phyloP scores from a whole-genome alignment of 2,329 filamentous ascomycete genomes.

The Pseudocercospora fijiensis region DNA sequence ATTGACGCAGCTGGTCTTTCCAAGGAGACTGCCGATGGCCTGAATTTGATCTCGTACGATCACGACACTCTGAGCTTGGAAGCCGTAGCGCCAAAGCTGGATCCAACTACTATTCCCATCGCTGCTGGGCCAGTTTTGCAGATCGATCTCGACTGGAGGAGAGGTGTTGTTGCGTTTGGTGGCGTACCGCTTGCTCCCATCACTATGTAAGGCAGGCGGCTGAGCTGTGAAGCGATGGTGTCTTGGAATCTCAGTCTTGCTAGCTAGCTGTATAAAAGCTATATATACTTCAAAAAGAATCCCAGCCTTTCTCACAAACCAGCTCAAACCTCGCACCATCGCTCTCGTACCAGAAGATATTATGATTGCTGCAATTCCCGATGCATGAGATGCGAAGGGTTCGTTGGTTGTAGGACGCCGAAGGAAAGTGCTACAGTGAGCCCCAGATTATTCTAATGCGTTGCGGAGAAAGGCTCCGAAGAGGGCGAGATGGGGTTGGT shows the following conservation, averaged over 20 bases:
- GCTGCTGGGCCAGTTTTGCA: constrained; percentile 23
- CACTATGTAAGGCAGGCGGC: not conserved
- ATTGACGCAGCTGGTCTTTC: constrained; percentile 25
- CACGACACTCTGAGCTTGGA: constrained; percentile 27
- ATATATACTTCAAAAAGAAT: constrained; percentile 6
- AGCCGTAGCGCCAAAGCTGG: constrained; percentile 26
- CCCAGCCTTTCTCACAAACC: constrained; percentile 24
- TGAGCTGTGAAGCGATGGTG: too few relatives aligned
- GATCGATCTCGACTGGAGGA: constrained; percentile 27
- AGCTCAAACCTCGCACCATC: constrained; percentile 21
- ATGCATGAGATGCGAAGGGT: constrained; percentile 22
- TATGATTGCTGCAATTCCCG: constrained; percentile 46
- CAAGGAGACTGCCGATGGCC: constrained; percentile 23
- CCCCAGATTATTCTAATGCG: constrained; percentile 34
- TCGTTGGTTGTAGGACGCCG: constrained; percentile 32
- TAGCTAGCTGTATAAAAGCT: not conserved
- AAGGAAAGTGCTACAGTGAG: constrained; percentile 36
- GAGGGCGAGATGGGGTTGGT: constrained; percentile 49
- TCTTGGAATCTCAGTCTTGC: not conserved
- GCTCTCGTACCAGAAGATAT: constrained; percentile 42
- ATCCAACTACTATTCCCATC: constrained; percentile 21
- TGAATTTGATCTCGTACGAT: constrained; percentile 28
- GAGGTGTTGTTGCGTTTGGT: constrained; percentile 25
- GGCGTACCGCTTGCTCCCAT: constrained; percentile 23
- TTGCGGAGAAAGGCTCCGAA: constrained; percentile 43